phyloP scores from a whole-genome alignment of 2,329 filamentous ascomycete species.

The Fonsecaea nubica region DNA sequence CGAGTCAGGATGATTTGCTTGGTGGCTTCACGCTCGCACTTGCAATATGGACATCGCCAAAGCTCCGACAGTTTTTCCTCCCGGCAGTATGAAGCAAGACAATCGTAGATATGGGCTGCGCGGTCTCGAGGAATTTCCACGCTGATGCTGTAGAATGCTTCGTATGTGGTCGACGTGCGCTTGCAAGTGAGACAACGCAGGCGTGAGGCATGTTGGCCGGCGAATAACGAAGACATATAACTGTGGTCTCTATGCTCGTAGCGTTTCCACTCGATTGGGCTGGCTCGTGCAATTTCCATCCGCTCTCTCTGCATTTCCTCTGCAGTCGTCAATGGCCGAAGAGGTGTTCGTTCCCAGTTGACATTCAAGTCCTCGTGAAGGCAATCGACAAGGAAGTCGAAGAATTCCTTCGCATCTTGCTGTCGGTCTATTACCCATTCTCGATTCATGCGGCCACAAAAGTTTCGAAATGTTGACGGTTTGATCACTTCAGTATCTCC shows the following conservation, averaged over 20 bases:
- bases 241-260: conserved; percentile 74
- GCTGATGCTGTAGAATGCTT: conserved; percentile 73
- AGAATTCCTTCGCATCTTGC: conserved; percentile 91
- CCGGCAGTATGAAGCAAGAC: conserved; percentile 72
- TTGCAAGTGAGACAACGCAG: conserved; percentile 67
- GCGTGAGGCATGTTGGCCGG: conserved; percentile 70
- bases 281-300: conserved; percentile 68
- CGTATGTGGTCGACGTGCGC: conserved; percentile 70
- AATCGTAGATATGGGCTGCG: conserved; percentile 67
- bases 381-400: conserved; percentile 79
- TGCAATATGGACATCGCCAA: conserved; percentile 78
- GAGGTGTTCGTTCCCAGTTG: conserved; percentile 64
- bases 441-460: conserved; percentile 68
- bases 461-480: conserved; percentile 69
- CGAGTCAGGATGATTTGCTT: conserved; percentile 78
- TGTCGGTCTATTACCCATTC: conserved; percentile 77
- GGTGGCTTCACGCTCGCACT: conserved; percentile 68
- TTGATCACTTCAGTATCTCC: conserved; percentile 59
- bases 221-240: conserved; percentile 81
- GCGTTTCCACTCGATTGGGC: conserved; percentile 74
- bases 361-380: conserved; percentile 86
- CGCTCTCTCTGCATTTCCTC: conserved; percentile 68
- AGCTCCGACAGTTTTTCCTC: conserved; percentile 70
- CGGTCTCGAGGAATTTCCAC: conserved; percentile 71
- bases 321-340: conserved; percentile 63